Percentiles rank a stretch among this genome's conserved stretches.
phyloP scores from a whole-genome alignment of 2,329 filamentous ascomycete genomes.

The Bipolaris cookei region DNA sequence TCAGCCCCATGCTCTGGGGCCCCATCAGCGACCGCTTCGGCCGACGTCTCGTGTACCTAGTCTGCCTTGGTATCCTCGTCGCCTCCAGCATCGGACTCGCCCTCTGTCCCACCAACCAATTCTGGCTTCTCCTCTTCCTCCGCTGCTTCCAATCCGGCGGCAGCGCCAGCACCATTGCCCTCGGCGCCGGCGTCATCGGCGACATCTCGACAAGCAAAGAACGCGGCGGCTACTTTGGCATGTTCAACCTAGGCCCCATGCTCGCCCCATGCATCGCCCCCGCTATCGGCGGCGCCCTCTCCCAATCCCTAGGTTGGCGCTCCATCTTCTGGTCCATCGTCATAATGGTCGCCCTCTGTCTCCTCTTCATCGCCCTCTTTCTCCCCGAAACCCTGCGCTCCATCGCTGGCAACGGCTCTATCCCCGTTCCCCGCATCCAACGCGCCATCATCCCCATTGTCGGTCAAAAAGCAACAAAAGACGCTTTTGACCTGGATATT shows the following conservation, averaged over 20 bases:
- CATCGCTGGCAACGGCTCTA: conserved; percentile 50
- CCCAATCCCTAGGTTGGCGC: conserved; percentile 45
- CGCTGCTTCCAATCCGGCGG: conserved; percentile 50
- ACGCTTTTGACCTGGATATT: conserved; percentile 16
- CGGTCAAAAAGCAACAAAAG: conserved; percentile 28
- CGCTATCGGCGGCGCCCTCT: conserved; percentile 43
- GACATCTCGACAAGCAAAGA: conserved; percentile 73
- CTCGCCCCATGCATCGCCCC: conserved; percentile 40
- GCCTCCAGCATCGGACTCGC: conserved; percentile 45
- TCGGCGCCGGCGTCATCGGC: conserved; percentile 73
- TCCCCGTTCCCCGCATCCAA: conserved; percentile 30
- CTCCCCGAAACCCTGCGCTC: conserved; percentile 52
- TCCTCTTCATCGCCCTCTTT: conserved; percentile 46
- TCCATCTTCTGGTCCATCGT: conserved; percentile 50
- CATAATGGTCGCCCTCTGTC: conserved; percentile 49
- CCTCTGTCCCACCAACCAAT: conserved; percentile 40
- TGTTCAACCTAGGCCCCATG: conserved; percentile 62
- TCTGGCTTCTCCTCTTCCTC: conserved; percentile 44
- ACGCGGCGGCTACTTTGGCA: conserved; percentile 73
- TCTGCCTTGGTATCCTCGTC: conserved; percentile 47
- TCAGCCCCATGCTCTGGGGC: conserved; percentile 60
- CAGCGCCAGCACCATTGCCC: conserved; percentile 54
- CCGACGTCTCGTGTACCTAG: conserved; percentile 58
- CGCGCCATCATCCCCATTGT: conserved; percentile 33
- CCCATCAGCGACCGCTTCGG: conserved; percentile 60